Evolutionary conservation across 83 land plant species (phyloP), one percentile per base, ranked within the genome.

Genomic region (Picea mariana): DNA sequence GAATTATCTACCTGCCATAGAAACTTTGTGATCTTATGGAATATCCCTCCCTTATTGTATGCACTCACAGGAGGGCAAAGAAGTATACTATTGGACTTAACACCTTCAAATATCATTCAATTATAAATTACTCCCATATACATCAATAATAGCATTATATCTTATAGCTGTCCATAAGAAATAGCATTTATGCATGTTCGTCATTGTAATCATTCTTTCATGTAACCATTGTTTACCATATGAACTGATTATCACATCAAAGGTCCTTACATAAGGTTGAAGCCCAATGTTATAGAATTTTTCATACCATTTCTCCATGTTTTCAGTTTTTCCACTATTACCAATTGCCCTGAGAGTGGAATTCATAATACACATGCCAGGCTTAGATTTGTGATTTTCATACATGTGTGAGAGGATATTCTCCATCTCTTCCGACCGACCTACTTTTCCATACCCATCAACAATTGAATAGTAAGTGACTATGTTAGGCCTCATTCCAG

Each of bases 321-420:
- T 81, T 17, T 89, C 94, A 81, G 95, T 90, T 67, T 92, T 82
- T 49, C 96, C 96, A 76, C 80, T 85, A 55, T 86, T 87, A 58
- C 94, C 98, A 86, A 92, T 95, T 63, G 87, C 72, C 80, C 91
- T 86, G 16, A 97, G 79, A 31, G 95, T 86, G 5, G 85, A 86
- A 81, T 97, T 97, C 92, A 91, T 92, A 3, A 97, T 95, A 93
- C 98, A 91, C 2, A 88, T 90, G 84, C 95, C 98, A 38, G 96
- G 95, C 62, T 85, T 91, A 76, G 90, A 87, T n/a, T n/a, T 72
- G 44, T 72, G 23, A 42, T 72, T 49, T n/a, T 85, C 89, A 4
- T 93, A 84, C 95, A 97, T 97, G 17, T 84, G 81, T 6, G 84
- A 69, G 1, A 93, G 81, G 34, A 97, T 80, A 31, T 83, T 89